A percentile compares a stretch with the other conserved stretches of the same genome.
These are phyloP conservation scores for Fusarium mundagurra DNA, from an alignment of 2,329 filamentous ascomycete genomes.

Conservation along the genomic window DNA sequence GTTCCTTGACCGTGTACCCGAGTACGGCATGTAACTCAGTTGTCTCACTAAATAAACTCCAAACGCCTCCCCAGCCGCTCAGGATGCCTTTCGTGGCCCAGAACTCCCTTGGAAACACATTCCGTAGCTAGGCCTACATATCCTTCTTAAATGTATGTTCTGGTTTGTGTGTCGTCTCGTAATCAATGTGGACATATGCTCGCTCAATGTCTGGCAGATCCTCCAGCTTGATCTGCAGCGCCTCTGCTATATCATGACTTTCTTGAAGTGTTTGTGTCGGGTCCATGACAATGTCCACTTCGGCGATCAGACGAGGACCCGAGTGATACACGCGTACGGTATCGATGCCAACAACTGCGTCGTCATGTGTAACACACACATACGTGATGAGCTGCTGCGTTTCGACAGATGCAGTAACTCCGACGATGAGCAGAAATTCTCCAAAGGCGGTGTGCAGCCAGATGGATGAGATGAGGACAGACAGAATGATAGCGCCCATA, in stretches of 20 bases:
- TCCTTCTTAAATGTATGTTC: slow-evolving; percentile 77
- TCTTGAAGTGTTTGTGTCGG: slow-evolving; percentile 74
- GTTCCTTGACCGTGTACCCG: slow-evolving; percentile 8
- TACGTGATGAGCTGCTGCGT: slow-evolving; percentile 96
- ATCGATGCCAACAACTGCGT: slow-evolving; percentile 84
- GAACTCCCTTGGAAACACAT: slow-evolving; percentile 9
- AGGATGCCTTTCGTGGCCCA: background rate
- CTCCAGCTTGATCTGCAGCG: slow-evolving; percentile 93
- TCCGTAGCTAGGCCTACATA: slow-evolving; percentile 49
- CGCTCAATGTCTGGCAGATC: slow-evolving; percentile 90
- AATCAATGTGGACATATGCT: slow-evolving; percentile 97
- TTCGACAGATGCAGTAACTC: slow-evolving; percentile 84
- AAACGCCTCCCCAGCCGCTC: slow-evolving; percentile 8
- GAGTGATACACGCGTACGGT: slow-evolving; percentile 95
- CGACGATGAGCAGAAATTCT: slow-evolving; percentile 92
- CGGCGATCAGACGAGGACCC: slow-evolving; percentile 87
- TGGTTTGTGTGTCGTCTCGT: slow-evolving; percentile 94
- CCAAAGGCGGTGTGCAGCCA: slow-evolving; percentile 88
- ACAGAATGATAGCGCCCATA: slow-evolving; percentile 86
- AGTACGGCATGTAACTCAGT: slow-evolving; percentile 21
- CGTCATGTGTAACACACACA: slow-evolving; percentile 86
- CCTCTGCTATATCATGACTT: slow-evolving; percentile 94
- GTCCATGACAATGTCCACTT: slow-evolving; percentile 97
- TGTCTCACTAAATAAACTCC: background rate
- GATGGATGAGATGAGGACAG: slow-evolving; percentile 77